Conservation (phyloP, 768 basidiomycete genomes). For the Fomitopsis pulvina region DNA sequence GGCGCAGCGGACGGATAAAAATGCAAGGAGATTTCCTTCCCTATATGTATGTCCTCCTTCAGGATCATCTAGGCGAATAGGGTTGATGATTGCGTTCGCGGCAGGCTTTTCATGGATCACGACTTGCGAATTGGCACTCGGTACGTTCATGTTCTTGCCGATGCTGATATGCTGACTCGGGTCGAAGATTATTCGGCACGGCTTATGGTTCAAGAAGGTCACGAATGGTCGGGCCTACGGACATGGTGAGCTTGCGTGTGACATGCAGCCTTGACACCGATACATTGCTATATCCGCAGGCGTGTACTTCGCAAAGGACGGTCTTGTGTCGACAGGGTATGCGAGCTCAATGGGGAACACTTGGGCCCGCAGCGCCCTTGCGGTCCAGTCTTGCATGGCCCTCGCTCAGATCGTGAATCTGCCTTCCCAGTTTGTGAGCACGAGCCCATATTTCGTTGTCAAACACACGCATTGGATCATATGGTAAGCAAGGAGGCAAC, state of each 20-base stretch:
- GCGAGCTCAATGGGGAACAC: slow-evolving; percentile 23
- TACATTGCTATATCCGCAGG: no score
- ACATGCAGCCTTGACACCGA: background rate
- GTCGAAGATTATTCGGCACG: slow-evolving; percentile 60
- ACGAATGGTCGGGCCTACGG: slow-evolving; percentile 59
- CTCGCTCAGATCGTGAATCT: slow-evolving; percentile 64
- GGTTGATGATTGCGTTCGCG: background rate
- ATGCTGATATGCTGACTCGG: background rate
- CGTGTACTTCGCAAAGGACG: slow-evolving; percentile 64
- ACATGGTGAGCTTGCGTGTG: slow-evolving; percentile 37
- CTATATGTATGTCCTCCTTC: slow-evolving; percentile 21
- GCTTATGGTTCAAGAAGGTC: slow-evolving; percentile 54
- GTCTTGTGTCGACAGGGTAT: slow-evolving; percentile 42
- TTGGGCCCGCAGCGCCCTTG: slow-evolving; percentile 48
- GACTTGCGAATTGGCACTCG: slow-evolving; percentile 64
- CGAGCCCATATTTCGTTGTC: slow-evolving; percentile 50
- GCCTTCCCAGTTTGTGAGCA: slow-evolving; percentile 46
- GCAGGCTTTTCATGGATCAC: slow-evolving; percentile 66
- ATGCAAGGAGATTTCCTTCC: slow-evolving; percentile 37
- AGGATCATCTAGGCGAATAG: background rate
- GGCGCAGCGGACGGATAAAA: slow-evolving; percentile 31
- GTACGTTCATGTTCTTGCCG: slow-evolving; percentile 26
- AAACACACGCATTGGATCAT: slow-evolving; percentile 64
- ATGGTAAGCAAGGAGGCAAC: slow-evolving; percentile 35
- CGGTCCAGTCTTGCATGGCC: slow-evolving; percentile 45